These are phyloP conservation scores for Hondaea fermentalgiana DNA, from an alignment of 108 stramenopile genomes.

Conservation along the genomic window DNA sequence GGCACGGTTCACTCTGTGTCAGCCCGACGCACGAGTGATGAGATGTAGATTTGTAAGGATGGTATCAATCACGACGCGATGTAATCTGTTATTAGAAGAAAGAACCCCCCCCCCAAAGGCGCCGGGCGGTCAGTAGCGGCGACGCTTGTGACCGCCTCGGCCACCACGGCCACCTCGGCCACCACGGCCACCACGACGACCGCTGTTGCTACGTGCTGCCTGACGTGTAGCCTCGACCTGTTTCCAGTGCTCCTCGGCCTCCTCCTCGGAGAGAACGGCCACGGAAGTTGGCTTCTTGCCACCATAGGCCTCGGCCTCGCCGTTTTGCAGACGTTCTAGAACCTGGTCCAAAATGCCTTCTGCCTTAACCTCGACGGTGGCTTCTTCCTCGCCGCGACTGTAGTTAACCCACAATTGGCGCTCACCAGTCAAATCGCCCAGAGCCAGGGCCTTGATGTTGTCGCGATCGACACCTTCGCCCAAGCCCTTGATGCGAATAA, in stretches of 20 bases:
- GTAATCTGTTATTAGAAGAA: too few species aligned
- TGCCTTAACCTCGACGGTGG: not conserved
- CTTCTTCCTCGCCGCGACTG: not conserved
- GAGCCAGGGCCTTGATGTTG: not conserved
- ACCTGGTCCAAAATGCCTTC: not conserved
- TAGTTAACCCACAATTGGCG: not conserved
- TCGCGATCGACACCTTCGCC: not conserved
- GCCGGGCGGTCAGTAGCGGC: not conserved
- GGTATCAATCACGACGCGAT: too few species aligned
- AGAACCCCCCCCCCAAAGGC: too few species aligned
- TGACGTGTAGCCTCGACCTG: not conserved
- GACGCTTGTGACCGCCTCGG: not conserved
- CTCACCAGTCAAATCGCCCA: not conserved
- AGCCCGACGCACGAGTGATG: too few species aligned
- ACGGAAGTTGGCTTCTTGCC: not conserved
- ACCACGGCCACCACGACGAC: not conserved
- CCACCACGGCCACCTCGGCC: not conserved
- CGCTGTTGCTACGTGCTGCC: not conserved
- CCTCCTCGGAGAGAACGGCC: not conserved
- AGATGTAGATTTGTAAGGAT: too few species aligned
- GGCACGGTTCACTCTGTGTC: too few species aligned
- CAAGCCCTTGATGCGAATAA: not conserved
- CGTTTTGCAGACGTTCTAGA: not conserved
- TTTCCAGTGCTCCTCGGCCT: not conserved
- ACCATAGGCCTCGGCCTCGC: not conserved